These are phyloP conservation scores for Tarenaya hassleriana DNA, from an alignment of 345 rosid species.

Conservation along the genomic window DNA sequence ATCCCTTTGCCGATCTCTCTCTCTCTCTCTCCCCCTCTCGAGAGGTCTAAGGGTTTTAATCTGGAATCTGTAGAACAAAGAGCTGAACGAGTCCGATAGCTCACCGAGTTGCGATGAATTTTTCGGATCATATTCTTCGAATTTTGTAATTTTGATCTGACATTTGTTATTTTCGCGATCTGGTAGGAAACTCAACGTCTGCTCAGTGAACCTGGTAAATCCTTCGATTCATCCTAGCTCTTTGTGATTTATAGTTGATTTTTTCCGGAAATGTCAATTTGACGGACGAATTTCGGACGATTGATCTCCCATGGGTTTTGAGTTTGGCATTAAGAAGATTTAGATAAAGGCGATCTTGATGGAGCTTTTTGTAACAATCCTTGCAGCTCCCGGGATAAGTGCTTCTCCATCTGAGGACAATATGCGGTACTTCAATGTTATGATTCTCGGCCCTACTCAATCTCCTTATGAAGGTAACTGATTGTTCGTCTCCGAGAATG, in stretches of 20 bases:
- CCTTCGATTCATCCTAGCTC: slow-evolving; percentile 1
- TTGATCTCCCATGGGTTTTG: not conserved
- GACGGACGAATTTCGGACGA: not conserved
- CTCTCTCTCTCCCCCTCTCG: slow-evolving; percentile 10
- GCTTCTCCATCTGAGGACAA: slow-evolving; percentile 98
- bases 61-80: slow-evolving; percentile 1
- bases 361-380: too few relatives aligned
- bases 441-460: slow-evolving; percentile 96
- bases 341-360: not conserved
- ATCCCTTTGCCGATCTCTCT: slow-evolving; percentile 16
- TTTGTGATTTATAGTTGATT: not conserved
- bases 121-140: slow-evolving; percentile 1
- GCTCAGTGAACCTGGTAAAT: slow-evolving; percentile 93
- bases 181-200: slow-evolving; percentile 97
- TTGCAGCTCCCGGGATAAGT: slow-evolving; percentile 92
- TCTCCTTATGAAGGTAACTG: slow-evolving; percentile 88
- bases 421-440: slow-evolving; percentile 92
- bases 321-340: not conserved
- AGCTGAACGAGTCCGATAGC: not conserved
- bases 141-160: slow-evolving; percentile 20
- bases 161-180: slow-evolving; percentile 15
- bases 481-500: not conserved
- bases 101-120: not conserved
- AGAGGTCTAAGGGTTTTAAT: slow-evolving; percentile 7
- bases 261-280: slow-evolving; percentile 14